phyloP scores from a whole-genome alignment of 257 asterid genomes.

The Penstemon davidsonii region DNA sequence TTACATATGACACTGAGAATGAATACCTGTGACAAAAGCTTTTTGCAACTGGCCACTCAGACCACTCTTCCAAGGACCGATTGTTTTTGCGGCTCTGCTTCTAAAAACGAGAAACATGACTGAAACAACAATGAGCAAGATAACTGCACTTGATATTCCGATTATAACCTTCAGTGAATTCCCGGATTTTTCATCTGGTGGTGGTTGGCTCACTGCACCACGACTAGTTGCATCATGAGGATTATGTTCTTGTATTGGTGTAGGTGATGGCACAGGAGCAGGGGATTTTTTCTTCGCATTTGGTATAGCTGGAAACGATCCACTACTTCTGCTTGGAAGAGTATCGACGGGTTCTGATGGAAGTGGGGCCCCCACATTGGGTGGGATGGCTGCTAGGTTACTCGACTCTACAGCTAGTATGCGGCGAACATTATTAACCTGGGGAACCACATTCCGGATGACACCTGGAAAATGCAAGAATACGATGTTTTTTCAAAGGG shows the following conservation, averaged over 20 bases:
- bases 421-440: conserved; percentile 48
- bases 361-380: conserved; percentile 29
- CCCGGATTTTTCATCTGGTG: conserved; percentile 27
- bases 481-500: conserved; percentile 6
- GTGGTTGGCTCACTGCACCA: conserved; percentile 25
- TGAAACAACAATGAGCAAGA: conserved; percentile 42
- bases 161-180: conserved; percentile 45
- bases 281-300: conserved; percentile 34
- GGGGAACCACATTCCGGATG: conserved; percentile 29
- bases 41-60: conserved; percentile 92
- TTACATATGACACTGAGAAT: conserved; percentile 7
- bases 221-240: conserved; percentile 27
- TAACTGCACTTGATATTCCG: conserved; percentile 43
- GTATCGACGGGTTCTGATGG: conserved; percentile 30
- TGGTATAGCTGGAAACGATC: conserved; percentile 79
- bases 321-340: conserved; percentile 80
- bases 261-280: conserved; percentile 29
- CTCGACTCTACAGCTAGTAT: conserved; percentile 55
- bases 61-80: conserved; percentile 90
- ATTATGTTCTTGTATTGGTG: conserved; percentile 27
- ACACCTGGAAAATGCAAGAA: conserved; percentile 35
- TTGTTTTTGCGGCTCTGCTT: conserved; percentile 63
- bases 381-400: conserved; percentile 60
- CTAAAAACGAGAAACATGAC: conserved; percentile 46
- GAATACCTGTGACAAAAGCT: conserved; percentile 84